Evolutionary conservation across 441 rosid species (phyloP), one percentile per base, ranked within the genome.

Genomic region (Pelargonium fulgidum): DNA sequence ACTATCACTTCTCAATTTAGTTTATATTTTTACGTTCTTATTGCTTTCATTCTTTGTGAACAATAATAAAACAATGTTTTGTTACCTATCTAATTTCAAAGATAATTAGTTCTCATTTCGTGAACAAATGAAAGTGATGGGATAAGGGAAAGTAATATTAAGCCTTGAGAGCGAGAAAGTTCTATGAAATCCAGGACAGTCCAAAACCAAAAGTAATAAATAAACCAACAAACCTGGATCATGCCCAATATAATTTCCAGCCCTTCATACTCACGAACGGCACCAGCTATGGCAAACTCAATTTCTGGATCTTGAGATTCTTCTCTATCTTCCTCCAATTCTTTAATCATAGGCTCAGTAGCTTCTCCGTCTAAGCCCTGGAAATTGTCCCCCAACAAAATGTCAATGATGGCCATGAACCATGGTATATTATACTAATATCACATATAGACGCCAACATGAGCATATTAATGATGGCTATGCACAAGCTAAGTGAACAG

Each of bases 301-400:
- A 93, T 81, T 85, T 93, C 99, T 24, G 99, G 99, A 85, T 96
- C 99, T 83, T 88, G 99, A 26, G 96, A 91, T 73, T 96, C 99
- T 78, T 93, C 99, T 82, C 97, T 93, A 77, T 93, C 99, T 84
- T 96, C 99, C 84, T 96, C 99, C 82, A 96, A 76, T 73, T 96
- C 98, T 85, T 96, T 92, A 73, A 96, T 93, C 99, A 96, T 96
- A 74, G 99, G 99, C 70, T 96, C 99, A 50, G 99, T 93, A 69
- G 99, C 99, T 87, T 96, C 99, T 77, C 99, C 99, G 83, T 96
- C 99, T 69, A 93, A 82, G 48, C 99, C 99, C 99, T 93, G 85
- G 52, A 67, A 73, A 80, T 67, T 73, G 72, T 67, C 9, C 42
- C 42, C 1, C 29, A 24, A 39, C 7, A 39, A 39, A 7, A 39